Evolutionary conservation across 139 green algal species (phyloP).

Genomic region (Chlorella sp.): DNA sequence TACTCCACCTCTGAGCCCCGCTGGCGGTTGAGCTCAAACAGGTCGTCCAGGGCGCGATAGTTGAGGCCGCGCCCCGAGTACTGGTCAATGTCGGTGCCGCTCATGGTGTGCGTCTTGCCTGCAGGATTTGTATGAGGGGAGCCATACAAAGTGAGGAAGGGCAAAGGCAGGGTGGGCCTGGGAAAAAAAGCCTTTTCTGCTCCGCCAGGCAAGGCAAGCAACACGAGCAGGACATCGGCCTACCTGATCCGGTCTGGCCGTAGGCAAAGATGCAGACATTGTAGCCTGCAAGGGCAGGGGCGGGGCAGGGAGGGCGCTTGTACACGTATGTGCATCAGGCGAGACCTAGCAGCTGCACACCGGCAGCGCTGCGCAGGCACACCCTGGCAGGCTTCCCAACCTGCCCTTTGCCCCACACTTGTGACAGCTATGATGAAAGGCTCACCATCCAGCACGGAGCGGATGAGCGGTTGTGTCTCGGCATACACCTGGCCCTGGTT

Average conservation of each 20-base stretch:
- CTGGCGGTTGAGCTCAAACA: constrained; percentile 79
- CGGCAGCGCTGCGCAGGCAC: not conserved
- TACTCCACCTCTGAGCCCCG: constrained; percentile 65
- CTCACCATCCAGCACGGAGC: constrained; percentile 89
- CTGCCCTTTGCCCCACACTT: too few species aligned
- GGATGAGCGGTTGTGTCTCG: constrained; percentile 86
- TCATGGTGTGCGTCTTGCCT: constrained; percentile 90
- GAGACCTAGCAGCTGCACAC: not conserved
- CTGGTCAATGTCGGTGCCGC: constrained; percentile 67
- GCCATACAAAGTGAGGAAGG: not conserved
- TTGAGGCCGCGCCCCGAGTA: constrained; percentile 85
- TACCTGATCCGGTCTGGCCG: constrained; percentile 80
- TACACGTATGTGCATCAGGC: not conserved
- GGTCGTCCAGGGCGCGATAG: constrained; percentile 89
- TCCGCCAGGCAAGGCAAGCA: not conserved
- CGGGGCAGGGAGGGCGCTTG: not conserved
- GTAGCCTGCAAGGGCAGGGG: constrained; percentile 73
- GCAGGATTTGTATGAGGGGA: not conserved
- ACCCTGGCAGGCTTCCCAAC: not conserved
- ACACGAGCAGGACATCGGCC: not conserved
- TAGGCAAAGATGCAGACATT: constrained; percentile 92
- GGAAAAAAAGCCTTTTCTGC: not conserved
- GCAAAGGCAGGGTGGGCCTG: not conserved
- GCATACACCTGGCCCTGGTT: constrained; percentile 87
- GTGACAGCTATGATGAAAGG: constrained; percentile 13